These are phyloP conservation scores for Periconia sp. DNA, from an alignment of 2,329 filamentous ascomycete genomes.

Conservation along the genomic window DNA sequence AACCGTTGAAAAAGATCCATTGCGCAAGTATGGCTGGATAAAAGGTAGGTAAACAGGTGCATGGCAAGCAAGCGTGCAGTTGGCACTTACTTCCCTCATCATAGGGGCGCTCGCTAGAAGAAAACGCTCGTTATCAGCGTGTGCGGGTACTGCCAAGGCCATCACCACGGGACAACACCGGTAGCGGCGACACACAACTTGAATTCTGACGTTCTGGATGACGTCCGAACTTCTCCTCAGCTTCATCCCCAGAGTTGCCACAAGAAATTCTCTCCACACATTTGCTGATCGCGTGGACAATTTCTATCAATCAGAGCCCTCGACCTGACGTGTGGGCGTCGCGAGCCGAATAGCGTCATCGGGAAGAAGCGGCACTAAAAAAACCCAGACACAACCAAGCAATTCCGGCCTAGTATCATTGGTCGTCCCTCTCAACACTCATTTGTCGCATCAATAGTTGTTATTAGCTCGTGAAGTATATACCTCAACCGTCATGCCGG, in stretches of 20 bases:
- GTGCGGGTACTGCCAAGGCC: not conserved
- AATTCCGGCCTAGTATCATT: constrained; percentile 2
- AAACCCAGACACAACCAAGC: constrained; percentile 8
- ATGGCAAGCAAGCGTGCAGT: no score
- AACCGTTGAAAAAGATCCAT: not conserved
- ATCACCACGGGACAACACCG: no score
- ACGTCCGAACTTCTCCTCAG: not conserved
- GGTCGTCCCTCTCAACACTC: constrained; percentile 15
- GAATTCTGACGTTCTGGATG: not conserved
- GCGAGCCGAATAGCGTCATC: constrained; percentile 14
- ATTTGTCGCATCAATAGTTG: constrained; percentile 1
- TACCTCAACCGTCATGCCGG: constrained; percentile 7
- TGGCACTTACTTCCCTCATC: no score
- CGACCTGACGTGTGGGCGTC: not conserved
- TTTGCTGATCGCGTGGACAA: constrained; percentile 2
- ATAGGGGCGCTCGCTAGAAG: not conserved
- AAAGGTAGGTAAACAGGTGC: no score
- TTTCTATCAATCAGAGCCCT: constrained; percentile 2
- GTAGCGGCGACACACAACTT: not conserved
- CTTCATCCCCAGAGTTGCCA: not conserved
- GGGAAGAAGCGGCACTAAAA: constrained; percentile 9
- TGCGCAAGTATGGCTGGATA: no score
- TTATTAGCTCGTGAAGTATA: constrained; percentile 2
- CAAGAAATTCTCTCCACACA: not conserved
- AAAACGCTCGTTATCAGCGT: not conserved